Evolutionary conservation across 768 basidiomycete species (phyloP), one percentile per base, ranked within the genome.

Genomic region (Hebeloma cylindrosporum): DNA sequence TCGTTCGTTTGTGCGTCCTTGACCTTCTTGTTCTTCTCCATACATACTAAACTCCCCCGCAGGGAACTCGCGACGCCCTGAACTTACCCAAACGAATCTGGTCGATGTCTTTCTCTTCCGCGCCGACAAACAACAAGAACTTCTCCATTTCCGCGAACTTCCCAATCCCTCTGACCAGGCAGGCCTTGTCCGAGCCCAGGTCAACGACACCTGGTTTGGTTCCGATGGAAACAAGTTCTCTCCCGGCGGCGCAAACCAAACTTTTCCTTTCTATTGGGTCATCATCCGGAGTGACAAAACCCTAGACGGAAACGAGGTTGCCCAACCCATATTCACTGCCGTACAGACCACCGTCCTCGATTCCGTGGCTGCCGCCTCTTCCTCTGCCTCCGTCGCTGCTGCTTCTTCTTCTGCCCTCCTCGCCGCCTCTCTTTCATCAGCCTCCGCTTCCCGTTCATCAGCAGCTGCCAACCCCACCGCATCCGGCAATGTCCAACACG

Each of bases 51-150:
- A 47, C 50, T 40, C 35, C 44, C 47, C 43, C 35, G 13, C 62
- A 89, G 87, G 88, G 88, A 91, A 92, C 58, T 83, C 80, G 49
- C 72, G 74, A 45, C 73, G 80, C 26, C 87, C 88, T 5, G 72
- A 82, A 48, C 70, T 85, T 39, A 75, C 74, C 27, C 84, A 85
- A 65, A 71, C 61, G 23, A 77, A 82, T 52, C 52, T 60, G 14
- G 87, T 93, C 59, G 75, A 93, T 63, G 70, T 93, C 51, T 91
- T 78, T 67, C 83, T 93, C 40, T 84, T 79, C 63, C 81, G 82
- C 47, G 90, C 76, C 20, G 87, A 89, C 58, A 80, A 85, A 4
- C 71, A 72, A 31, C 20, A 67, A 26, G 67, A 72, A 50, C 67
- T 88, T 14, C 63, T 73, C 17, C 68, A 67, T 45, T 75, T 67